A percentile compares a stretch with the other conserved stretches of the same genome.
phyloP scores from a whole-genome alignment of 208 protist species.

The Trypanosomatidae sp. region DNA sequence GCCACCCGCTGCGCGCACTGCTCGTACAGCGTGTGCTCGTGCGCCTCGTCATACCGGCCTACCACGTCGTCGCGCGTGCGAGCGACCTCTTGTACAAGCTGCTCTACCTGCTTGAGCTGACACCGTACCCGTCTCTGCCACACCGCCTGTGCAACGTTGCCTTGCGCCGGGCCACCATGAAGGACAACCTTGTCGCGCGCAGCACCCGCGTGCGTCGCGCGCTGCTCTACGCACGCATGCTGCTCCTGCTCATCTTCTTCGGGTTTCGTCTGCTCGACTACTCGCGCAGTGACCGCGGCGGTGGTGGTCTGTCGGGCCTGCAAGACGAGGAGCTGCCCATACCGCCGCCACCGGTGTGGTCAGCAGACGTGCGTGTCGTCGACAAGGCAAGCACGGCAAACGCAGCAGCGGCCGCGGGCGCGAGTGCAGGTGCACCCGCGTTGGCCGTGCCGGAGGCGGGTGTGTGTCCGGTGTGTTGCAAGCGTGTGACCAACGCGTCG shows the following conservation, averaged over 20 bases:
- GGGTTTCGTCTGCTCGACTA: constrained; percentile 52
- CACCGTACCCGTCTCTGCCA: constrained; percentile 32
- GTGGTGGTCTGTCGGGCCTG: not conserved
- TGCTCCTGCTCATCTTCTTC: constrained; percentile 47
- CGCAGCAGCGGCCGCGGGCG: not conserved
- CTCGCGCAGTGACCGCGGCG: constrained; percentile 7
- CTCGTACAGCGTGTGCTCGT: constrained; percentile 25
- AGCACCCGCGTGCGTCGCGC: constrained; percentile 24
- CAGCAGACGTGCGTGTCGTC: constrained; percentile 21
- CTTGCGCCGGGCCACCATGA: constrained; percentile 21
- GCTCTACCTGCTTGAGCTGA: constrained; percentile 56
- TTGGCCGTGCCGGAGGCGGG: constrained; percentile 17
- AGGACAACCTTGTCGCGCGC: constrained; percentile 15
- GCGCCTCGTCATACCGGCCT: constrained; percentile 27
- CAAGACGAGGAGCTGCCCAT: constrained; percentile 24
- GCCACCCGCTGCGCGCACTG: constrained; percentile 18
- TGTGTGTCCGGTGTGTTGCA: constrained; percentile 47
- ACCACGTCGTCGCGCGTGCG: constrained; percentile 20
- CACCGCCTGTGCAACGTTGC: constrained; percentile 47
- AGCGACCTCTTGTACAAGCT: constrained; percentile 29
- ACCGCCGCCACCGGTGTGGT: constrained; percentile 48
- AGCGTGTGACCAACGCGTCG: constrained; percentile 40
- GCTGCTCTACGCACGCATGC: constrained; percentile 35
- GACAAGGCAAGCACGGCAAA: constrained; percentile 4
- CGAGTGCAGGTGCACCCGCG: not conserved